Conservation (phyloP, 768 basidiomycete genomes). For the Leccinum obscurum region DNA sequence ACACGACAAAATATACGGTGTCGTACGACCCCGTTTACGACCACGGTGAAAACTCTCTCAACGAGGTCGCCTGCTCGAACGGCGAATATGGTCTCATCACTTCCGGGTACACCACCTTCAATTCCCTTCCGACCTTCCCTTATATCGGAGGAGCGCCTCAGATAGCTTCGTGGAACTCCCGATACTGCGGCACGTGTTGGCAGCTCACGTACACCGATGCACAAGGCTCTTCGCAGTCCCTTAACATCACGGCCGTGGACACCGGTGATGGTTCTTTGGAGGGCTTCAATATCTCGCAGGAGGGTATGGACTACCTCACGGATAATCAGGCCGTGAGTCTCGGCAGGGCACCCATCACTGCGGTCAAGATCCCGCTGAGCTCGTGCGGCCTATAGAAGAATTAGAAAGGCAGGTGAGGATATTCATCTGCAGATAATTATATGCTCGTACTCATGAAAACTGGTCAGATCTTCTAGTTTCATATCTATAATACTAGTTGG, state of each 20-base stretch:
- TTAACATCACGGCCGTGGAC: conserved; percentile 56
- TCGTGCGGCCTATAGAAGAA: conserved; percentile 15
- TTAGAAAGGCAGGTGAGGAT: background rate
- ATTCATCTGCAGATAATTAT: background rate
- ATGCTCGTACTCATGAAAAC: background rate
- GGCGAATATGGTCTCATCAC: conserved; percentile 52
- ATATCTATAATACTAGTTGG: background rate
- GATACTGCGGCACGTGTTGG: conserved; percentile 63
- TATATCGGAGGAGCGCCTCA: conserved; percentile 56
- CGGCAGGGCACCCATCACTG: conserved; percentile 28
- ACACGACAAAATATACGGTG: conserved; percentile 23
- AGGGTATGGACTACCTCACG: conserved; percentile 40
- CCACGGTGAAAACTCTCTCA: conserved; percentile 38
- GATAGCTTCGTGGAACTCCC: conserved; percentile 51
- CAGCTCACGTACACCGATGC: conserved; percentile 44
- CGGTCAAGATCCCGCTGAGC: conserved; percentile 15
- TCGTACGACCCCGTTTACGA: conserved; percentile 55
- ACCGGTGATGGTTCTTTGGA: conserved; percentile 29
- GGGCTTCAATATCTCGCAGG: conserved; percentile 39
- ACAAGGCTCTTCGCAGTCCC: conserved; percentile 32
- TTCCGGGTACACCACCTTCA: conserved; percentile 48
- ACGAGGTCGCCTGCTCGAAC: conserved; percentile 49
- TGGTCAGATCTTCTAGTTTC: background rate
- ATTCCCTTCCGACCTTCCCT: conserved; percentile 56
- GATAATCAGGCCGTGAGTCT: conserved; percentile 24